Evolutionary conservation across 176 grass and related monocot species (phyloP).

Genomic region (Thalia dealbata): DNA sequence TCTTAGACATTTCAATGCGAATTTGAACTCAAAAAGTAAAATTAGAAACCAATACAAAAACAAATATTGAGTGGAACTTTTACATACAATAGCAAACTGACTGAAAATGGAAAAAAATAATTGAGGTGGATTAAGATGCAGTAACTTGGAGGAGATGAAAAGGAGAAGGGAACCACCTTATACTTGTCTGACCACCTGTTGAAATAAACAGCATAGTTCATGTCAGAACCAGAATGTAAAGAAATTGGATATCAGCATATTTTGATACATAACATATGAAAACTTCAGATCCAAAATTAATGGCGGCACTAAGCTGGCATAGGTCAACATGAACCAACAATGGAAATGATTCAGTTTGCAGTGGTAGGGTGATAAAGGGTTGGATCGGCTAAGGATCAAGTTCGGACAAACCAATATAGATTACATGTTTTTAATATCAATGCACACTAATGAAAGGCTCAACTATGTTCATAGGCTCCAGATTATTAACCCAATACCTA

Average conservation of each 20-base stretch:
- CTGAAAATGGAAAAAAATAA: not conserved
- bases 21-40: not conserved
- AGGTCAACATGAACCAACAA: not conserved
- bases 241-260: not conserved
- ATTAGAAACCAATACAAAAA: not conserved
- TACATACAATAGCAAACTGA: not conserved
- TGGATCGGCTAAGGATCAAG: not conserved
- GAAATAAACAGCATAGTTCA: not conserved
- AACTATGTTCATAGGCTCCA: not conserved
- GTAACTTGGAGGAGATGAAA: not conserved
- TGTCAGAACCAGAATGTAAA: not conserved
- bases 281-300: not conserved
- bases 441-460: not conserved
- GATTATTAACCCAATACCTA: not conserved
- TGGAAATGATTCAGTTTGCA: not conserved
- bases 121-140: not conserved
- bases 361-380: not conserved
- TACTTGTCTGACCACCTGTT: conserved; percentile 11
- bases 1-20: not conserved
- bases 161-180: conserved; percentile 1
- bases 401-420: not conserved
- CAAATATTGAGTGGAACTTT: not conserved
- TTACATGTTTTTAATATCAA: not conserved
- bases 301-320: not conserved
- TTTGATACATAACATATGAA: not conserved